These are phyloP conservation scores for Avena eriantha DNA, from an alignment of 176 grass and related monocot species.

Conservation along the genomic window DNA sequence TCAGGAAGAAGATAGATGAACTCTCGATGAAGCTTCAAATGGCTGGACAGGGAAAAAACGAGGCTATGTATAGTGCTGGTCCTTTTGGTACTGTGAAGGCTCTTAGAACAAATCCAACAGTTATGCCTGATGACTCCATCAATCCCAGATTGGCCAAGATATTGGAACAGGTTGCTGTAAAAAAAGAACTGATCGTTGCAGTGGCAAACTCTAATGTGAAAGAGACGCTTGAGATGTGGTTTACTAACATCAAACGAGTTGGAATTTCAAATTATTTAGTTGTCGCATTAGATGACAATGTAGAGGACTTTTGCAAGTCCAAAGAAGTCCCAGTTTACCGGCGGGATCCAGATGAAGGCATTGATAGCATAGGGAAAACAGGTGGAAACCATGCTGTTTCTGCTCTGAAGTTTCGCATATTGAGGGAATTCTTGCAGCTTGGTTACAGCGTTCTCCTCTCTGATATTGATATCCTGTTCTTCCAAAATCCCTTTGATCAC, in stretches of 20 bases:
- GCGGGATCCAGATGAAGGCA: constrained; percentile 71
- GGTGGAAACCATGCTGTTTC: constrained; percentile 94
- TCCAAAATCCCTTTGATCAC: constrained; percentile 92
- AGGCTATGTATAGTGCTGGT: constrained; percentile 61
- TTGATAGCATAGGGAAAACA: constrained; percentile 77
- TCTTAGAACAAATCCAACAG: constrained; percentile 84
- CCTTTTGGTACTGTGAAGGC: constrained; percentile 93
- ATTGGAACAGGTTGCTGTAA: constrained; percentile 75
- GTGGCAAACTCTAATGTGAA: constrained; percentile 96
- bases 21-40: constrained; percentile 77
- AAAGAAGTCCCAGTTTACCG: constrained; percentile 81
- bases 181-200: constrained; percentile 87
- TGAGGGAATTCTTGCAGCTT: constrained; percentile 97
- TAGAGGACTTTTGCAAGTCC: constrained; percentile 76
- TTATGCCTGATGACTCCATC: constrained; percentile 74
- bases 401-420: constrained; percentile 84
- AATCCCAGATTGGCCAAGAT: constrained; percentile 79
- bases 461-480: constrained; percentile 93
- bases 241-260: constrained; percentile 84
- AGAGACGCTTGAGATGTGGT: constrained; percentile 86
- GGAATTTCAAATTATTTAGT: constrained; percentile 94
- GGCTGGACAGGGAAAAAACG: constrained; percentile 60
- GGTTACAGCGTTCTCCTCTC: constrained; percentile 94
- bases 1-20: constrained; percentile 74
- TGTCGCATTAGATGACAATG: constrained; percentile 82